Base-by-base conservation (phyloP, 495 filamentous ascomycete species). In the Penicillium pancosmium region DNA sequence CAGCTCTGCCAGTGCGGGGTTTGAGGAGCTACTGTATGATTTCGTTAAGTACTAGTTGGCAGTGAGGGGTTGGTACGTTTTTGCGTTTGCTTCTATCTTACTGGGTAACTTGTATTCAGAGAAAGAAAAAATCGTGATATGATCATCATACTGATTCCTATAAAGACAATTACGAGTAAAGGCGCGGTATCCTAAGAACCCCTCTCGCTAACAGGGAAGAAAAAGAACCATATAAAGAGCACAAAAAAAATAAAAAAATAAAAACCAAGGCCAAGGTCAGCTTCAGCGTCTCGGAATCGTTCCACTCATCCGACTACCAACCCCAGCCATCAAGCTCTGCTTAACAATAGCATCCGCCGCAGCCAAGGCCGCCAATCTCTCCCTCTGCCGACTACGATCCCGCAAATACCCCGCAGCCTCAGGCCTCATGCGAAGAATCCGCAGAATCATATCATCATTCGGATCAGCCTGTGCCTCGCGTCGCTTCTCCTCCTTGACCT, bases 381-480 rank as follows among this genome's bases (percentile, higher is more conserved):
- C 94, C 77, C 93, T 93, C 77, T 99, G 94, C 57, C 95, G 84
- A 68, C 90, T 93, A 19, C 94, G 79, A 72, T 98, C 93, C 54
- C 88, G 89, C 51, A 99, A 78, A 77, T 99, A 99, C 38, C 83
- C 77, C 41, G 86, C 85, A n/a, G 94, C 95, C 78, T 98, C 94
- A 15, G 93, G 92, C 50, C 94, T 80, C 94, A 99, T 99, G 50
- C 94, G 85, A 62, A 99, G 72, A 60, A 99, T 98, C 13, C 94
- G 84, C 40, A 99, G 75, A 60, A 99, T 98, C 90, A 98, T 97
- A 70, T 99, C 94, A 70, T 99, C 94, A 69, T 89, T 96, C 8
- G 95, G 93, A 63, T 98, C 95, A 4, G 95, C 93, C 71, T 99
- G 94, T 12, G 91, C 91, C 68, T 97, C 93, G 60, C 90, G 91